Evolutionary conservation across 2,329 filamentous ascomycete species (phyloP).

Genomic region (Aspergillus niger): DNA sequence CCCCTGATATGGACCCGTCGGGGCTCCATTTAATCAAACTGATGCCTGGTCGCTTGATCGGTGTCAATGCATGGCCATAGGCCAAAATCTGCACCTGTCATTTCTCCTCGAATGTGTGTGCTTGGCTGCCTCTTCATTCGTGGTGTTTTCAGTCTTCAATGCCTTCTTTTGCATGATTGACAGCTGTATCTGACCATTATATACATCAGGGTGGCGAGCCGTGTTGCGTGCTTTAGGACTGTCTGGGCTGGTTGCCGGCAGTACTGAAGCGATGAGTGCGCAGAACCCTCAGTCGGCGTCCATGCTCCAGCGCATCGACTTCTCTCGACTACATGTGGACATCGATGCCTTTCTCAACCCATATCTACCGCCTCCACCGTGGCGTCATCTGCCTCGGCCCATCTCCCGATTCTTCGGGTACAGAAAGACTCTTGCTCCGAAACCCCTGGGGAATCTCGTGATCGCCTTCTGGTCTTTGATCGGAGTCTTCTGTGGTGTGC

Average conservation of each 20-base stretch:
- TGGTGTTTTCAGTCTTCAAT: background rate
- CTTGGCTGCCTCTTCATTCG: background rate
- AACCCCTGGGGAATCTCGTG: conserved; percentile 58
- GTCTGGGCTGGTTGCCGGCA: background rate
- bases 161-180: background rate
- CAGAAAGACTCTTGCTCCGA: conserved; percentile 42
- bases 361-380: conserved; percentile 65
- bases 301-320: conserved; percentile 20
- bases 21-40: background rate
- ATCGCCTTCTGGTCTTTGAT: conserved; percentile 65
- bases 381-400: conserved; percentile 64
- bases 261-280: background rate
- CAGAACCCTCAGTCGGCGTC: conserved; percentile 10
- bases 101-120: background rate
- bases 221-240: background rate
- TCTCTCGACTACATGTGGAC: conserved; percentile 60
- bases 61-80: background rate
- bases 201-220: background rate
- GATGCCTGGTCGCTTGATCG: background rate
- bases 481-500: conserved; percentile 64
- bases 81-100: background rate
- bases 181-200: background rate
- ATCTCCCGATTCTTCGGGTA: conserved; percentile 71
- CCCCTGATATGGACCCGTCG: conserved; percentile 3
- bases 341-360: conserved; percentile 77